Evolutionary conservation across 2,329 filamentous ascomycete species (phyloP).

Genomic region (Alternaria consortialis): DNA sequence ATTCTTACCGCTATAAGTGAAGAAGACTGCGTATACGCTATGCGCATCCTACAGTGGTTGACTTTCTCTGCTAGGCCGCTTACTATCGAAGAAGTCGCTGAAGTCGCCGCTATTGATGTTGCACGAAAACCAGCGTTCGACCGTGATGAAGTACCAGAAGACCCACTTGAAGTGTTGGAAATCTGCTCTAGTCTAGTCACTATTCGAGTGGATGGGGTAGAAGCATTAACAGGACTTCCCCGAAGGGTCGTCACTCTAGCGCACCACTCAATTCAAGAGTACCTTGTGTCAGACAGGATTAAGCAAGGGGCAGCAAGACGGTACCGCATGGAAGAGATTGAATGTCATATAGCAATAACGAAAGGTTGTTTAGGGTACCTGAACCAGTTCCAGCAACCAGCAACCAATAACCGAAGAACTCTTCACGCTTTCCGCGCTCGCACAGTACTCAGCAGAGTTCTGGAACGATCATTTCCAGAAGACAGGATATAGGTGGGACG

Average conservation of each 20-base stretch:
- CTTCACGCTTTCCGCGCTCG: conserved; percentile 22
- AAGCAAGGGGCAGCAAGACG: conserved; percentile 26
- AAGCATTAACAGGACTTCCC: too few relatives aligned
- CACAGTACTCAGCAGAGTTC: conserved; percentile 40
- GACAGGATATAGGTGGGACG: conserved; percentile 19
- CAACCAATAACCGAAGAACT: not conserved
- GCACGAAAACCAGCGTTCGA: conserved; percentile 41
- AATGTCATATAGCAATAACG: conserved; percentile 34
- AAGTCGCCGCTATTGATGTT: conserved; percentile 39
- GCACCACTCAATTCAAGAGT: conserved; percentile 52
- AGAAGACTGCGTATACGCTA: conserved; percentile 25
- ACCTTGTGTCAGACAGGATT: conserved; percentile 43
- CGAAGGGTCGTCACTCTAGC: too few relatives aligned
- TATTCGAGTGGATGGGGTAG: too few relatives aligned
- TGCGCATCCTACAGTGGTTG: conserved; percentile 38
- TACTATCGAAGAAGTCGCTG: conserved; percentile 32
- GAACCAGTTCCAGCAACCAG: conserved; percentile 28
- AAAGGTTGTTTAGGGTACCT: conserved; percentile 39
- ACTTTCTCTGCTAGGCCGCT: conserved; percentile 34
- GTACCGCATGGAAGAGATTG: conserved; percentile 36
- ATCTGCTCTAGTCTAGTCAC: conserved; percentile 48
- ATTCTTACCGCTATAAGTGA: conserved; percentile 34
- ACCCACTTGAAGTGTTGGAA: conserved; percentile 41
- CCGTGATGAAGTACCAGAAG: conserved; percentile 44
- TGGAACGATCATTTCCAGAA: conserved; percentile 37